Evolutionary conservation across 148 eudicot species (phyloP).

Genomic region (Talinum fruticosum): DNA sequence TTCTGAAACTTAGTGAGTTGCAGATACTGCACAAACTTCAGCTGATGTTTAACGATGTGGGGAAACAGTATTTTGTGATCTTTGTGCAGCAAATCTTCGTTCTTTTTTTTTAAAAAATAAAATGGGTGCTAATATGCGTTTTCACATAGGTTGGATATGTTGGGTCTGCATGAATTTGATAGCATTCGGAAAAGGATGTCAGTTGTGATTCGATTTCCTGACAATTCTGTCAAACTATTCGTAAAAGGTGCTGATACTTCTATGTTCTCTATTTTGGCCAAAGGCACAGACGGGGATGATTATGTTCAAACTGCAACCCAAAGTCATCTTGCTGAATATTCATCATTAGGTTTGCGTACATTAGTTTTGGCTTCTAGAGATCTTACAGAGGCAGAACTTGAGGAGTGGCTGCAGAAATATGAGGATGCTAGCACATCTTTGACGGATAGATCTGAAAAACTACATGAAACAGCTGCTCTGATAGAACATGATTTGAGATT

Average conservation of each 20-base stretch:
- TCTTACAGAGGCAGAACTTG: constrained; percentile 61
- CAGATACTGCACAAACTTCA: background rate
- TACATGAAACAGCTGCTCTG: constrained; percentile 73
- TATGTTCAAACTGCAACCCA: constrained; percentile 45
- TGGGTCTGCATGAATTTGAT: constrained; percentile 98
- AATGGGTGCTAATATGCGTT: background rate
- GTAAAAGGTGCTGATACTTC: constrained; percentile 98
- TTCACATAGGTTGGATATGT: constrained; percentile 70
- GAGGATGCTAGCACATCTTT: constrained; percentile 94
- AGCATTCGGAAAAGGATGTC: constrained; percentile 98
- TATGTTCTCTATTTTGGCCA: constrained; percentile 56
- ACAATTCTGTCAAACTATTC: constrained; percentile 67
- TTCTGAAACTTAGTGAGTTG: background rate
- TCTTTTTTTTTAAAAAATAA: background rate
- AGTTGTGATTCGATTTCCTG: constrained; percentile 79
- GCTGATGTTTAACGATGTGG: background rate
- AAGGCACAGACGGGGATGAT: constrained; percentile 40
- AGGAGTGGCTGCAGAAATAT: constrained; percentile 84
- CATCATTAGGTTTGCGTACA: constrained; percentile 85
- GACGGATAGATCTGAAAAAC: constrained; percentile 69
- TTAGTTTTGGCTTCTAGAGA: constrained; percentile 78
- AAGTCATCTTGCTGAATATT: constrained; percentile 66
- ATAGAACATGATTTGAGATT: constrained; percentile 68
- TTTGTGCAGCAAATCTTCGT: background rate
- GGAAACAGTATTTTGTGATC: background rate